These are phyloP conservation scores for Talaromyces rugulosus DNA, from an alignment of 2,329 filamentous ascomycete species.

Conservation along the genomic window DNA sequence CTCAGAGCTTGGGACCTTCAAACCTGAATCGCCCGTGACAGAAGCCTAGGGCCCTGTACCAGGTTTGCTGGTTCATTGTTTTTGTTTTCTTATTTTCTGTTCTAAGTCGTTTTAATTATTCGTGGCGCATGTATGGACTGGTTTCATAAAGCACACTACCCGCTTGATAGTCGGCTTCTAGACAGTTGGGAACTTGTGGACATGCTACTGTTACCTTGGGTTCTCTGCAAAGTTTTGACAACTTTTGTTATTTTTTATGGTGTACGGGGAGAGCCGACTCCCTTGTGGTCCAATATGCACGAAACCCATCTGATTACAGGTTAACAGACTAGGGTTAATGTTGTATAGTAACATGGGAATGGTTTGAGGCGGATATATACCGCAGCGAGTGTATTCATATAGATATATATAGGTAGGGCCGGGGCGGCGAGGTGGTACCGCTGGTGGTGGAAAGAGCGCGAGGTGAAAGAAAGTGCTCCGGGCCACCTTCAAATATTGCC, in stretches of 20 bases:
- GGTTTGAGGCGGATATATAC: not conserved
- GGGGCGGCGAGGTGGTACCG: not conserved
- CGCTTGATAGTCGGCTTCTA: not conserved
- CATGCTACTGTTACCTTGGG: not conserved
- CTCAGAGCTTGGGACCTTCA: conserved; percentile 66
- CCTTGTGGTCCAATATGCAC: not conserved
- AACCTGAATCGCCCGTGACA: conserved; percentile 23
- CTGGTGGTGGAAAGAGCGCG: not conserved
- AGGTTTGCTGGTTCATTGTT: not conserved
- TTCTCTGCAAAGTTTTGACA: not conserved
- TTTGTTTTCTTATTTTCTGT: not conserved
- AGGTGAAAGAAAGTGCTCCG: not conserved
- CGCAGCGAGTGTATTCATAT: not conserved
- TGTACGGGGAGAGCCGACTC: not conserved
- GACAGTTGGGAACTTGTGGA: not conserved
- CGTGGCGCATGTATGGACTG: not conserved
- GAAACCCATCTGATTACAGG: not conserved
- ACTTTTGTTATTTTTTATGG: not conserved
- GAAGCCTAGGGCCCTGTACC: conserved; percentile 10
- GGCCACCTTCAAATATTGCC: not conserved
- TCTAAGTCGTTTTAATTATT: not conserved
- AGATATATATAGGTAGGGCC: not conserved
- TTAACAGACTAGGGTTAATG: not conserved
- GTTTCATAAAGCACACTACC: not conserved
- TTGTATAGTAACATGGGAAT: not conserved